phyloP scores from a whole-genome alignment of 2,329 filamentous ascomycete species.

The Sclerotinia nivalis region DNA sequence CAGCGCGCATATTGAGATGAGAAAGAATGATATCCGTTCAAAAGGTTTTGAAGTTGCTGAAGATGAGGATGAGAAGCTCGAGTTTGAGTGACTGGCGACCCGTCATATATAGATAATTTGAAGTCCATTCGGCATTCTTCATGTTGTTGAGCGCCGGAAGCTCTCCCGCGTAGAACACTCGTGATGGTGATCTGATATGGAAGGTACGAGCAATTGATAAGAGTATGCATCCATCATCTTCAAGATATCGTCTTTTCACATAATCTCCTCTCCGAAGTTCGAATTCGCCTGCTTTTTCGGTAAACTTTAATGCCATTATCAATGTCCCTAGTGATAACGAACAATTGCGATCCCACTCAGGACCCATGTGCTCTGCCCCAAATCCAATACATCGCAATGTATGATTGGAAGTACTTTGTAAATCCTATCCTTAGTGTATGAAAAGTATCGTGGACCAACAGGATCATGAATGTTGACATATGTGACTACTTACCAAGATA shows the following conservation, averaged over 20 bases:
- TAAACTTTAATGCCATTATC: too few relatives aligned
- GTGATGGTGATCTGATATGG: not conserved
- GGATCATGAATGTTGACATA: not conserved
- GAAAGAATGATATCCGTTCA: not conserved
- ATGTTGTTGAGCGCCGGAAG: not conserved
- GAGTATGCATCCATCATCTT: not conserved
- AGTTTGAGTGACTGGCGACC: not conserved
- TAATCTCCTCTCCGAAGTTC: not conserved
- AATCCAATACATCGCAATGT: not conserved
- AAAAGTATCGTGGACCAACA: not conserved
- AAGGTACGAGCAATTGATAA: slow-evolving; percentile 3
- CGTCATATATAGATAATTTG: not conserved
- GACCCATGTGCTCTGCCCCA: not conserved
- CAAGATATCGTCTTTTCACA: not conserved
- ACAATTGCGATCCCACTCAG: not conserved
- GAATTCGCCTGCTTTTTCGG: not conserved
- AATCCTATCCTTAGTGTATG: not conserved
- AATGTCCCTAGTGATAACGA: not conserved
- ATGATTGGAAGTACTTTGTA: not conserved
- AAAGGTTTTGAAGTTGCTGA: not conserved
- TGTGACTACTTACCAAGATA: not conserved
- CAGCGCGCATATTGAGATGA: slow-evolving; percentile 7
- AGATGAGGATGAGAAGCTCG: not conserved
- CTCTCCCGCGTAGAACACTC: too few relatives aligned
- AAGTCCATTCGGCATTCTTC: not conserved